Percentiles rank a stretch among this genome's conserved stretches.
Evolutionary conservation across 768 basidiomycete species (phyloP).

Genomic region (Serendipita sp.): DNA sequence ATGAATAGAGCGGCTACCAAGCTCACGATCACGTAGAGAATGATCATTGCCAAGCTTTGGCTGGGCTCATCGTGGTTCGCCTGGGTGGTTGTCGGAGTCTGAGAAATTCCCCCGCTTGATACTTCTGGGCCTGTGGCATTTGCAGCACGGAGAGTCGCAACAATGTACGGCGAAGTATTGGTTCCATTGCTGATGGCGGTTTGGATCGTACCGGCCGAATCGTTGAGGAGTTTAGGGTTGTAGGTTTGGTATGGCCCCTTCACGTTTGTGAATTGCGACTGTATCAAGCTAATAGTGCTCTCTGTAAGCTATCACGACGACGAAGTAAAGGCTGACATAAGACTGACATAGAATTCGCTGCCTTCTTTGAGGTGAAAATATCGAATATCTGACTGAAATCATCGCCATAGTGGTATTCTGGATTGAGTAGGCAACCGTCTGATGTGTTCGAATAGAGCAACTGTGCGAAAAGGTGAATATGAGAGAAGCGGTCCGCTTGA

Average conservation of each 20-base stretch:
- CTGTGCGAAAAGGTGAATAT: conserved; percentile 22
- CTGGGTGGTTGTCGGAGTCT: background rate
- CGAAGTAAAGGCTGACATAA: background rate
- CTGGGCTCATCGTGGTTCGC: conserved; percentile 17
- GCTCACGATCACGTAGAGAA: conserved; percentile 77
- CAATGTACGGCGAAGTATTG: conserved; percentile 38
- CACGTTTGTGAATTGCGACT: conserved; percentile 36
- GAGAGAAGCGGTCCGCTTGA: background rate
- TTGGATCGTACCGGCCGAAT: conserved; percentile 28
- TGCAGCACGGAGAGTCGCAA: conserved; percentile 49
- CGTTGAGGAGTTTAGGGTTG: conserved; percentile 48
- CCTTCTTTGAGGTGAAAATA: conserved; percentile 55
- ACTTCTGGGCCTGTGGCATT: conserved; percentile 35
- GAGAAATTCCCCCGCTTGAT: conserved; percentile 6
- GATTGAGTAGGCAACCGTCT: conserved; percentile 57
- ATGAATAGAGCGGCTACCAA: conserved; percentile 75
- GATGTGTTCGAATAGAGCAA: conserved; percentile 65
- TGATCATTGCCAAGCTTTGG: conserved; percentile 71
- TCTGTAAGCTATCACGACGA: conserved; percentile 5
- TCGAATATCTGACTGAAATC: conserved; percentile 59
- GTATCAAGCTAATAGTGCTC: conserved; percentile 27
- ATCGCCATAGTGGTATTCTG: conserved; percentile 43
- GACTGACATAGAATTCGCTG: conserved; percentile 29
- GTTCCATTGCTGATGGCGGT: conserved; percentile 21
- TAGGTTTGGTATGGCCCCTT: conserved; percentile 39